Percentiles rank a stretch among this genome's conserved stretches.
Conservation (phyloP, 2,329 filamentous ascomycete genomes). For the Penicillium concentricum region DNA sequence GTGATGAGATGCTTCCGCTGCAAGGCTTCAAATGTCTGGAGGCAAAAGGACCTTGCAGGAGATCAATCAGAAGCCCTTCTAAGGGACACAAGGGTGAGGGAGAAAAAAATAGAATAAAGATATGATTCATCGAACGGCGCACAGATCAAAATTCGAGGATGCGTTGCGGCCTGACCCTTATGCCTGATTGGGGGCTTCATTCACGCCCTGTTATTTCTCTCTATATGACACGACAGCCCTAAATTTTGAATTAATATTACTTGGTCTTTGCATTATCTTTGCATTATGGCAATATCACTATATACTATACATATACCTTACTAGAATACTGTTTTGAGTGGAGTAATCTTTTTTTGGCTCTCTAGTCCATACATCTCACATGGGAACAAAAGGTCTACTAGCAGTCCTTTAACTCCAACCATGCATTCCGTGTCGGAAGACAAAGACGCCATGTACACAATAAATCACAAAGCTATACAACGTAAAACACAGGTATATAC, state of each 20-base stretch:
- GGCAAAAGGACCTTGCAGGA: slow-evolving; percentile 27
- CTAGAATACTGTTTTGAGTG: slow-evolving; percentile 5
- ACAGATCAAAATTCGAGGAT: slow-evolving; percentile 23
- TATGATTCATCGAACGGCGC: slow-evolving; percentile 15
- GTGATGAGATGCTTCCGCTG: slow-evolving; percentile 21
- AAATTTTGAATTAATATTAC: not conserved
- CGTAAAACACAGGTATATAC: slow-evolving; percentile 15
- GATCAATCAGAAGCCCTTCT: slow-evolving; percentile 17
- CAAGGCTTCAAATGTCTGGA: slow-evolving; percentile 25
- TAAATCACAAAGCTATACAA: slow-evolving; percentile 22
- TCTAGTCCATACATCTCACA: slow-evolving; percentile 4
- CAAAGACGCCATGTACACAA: slow-evolving; percentile 34
- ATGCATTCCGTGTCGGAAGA: slow-evolving; percentile 32
- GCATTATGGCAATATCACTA: not conserved
- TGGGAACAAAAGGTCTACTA: slow-evolving; percentile 12
- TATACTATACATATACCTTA: not conserved
- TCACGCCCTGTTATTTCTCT: slow-evolving; percentile 8
- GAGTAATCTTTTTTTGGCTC: slow-evolving; percentile 12
- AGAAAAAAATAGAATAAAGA: slow-evolving; percentile 5
- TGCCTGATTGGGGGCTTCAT: slow-evolving; percentile 24
- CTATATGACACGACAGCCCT: slow-evolving; percentile 6
- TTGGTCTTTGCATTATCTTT: not conserved
- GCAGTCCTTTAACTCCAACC: slow-evolving; percentile 29
- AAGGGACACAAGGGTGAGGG: slow-evolving; percentile 8
- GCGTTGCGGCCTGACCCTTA: slow-evolving; percentile 28